Base-by-base conservation (phyloP, 495 filamentous ascomycete species). In the Penicillium desertorum region DNA sequence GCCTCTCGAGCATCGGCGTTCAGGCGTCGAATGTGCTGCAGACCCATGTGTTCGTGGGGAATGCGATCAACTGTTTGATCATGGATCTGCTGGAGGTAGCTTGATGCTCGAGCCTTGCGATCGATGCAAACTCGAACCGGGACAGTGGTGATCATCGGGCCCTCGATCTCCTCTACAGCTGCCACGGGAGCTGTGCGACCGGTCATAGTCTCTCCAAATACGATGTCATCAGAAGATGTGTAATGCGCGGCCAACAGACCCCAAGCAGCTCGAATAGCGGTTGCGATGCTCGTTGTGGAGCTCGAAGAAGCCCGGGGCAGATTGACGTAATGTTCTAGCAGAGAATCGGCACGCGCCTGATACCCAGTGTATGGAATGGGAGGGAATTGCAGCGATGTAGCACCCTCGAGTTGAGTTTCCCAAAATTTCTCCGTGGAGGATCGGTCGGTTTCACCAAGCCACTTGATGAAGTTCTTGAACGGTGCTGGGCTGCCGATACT, bases 21-120 rank as follows among this genome's bases (percentile, higher is more conserved):
- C 19, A 86, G 57, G 6, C 65, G 63, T 45, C 76, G 71, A 42
- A 88, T 87, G 44, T 84, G 74, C 60, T 78, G 74, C 3, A 81
- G 60, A 17, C 78, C 77, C 25, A 65, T 54, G 30, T 79, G 77
- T 53, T 81, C 71, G 51, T 70, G 72, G 7, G 70, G 60, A 23
- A 73, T 72, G 46, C 77, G 70, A 14, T 68, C 62, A 14, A 58
- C 59, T 8, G 62, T 62, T 60, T 73, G 66, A 10, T 51, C 37
- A 30, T 81, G 78, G 2, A 81, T 45, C 1, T 71, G 41, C 34
- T 74, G 64, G 6, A 87, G 65, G 59, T 70, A 57, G 3, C 72
- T 59, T 5, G 43, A 17, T n/a, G 80, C 62, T 2, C 51, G 65
- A 11, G 27, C 9, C 3, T 36, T 22, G 22, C 63, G 50, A 46